A percentile compares a stretch with the other conserved stretches of the same genome.
Conservation (phyloP, 495 filamentous ascomycete species). For the Aspergillus cavernicola region DNA sequence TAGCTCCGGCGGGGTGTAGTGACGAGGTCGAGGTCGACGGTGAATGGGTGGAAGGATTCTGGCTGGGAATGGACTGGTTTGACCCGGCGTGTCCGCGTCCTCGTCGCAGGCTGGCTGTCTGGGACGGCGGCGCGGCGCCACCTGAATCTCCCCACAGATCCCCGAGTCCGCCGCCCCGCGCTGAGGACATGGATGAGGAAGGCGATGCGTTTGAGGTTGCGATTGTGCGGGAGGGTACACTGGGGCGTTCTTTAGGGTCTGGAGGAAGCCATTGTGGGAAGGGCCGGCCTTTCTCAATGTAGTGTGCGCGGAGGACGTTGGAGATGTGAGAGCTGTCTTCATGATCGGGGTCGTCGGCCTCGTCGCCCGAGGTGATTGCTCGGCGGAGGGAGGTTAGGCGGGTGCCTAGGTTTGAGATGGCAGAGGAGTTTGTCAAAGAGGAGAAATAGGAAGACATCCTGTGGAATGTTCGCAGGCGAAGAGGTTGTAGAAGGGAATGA, state of each 20-base stretch:
- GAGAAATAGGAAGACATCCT: conserved; percentile 78
- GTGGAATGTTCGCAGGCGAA: conserved; percentile 6
- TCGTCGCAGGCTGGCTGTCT: conserved; percentile 54
- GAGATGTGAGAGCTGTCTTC: conserved; percentile 94
- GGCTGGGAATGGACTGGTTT: conserved; percentile 12
- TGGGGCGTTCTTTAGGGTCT: conserved; percentile 70
- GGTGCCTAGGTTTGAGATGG: conserved; percentile 74
- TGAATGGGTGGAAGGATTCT: conserved; percentile 6
- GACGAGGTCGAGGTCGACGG: conserved; percentile 15
- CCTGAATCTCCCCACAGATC: conserved; percentile 80
- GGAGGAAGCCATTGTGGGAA: conserved; percentile 88
- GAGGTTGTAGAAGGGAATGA: background rate
- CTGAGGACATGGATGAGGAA: conserved; percentile 29
- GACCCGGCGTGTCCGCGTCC: conserved; percentile 28
- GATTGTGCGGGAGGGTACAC: conserved; percentile 49
- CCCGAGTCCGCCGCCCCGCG: conserved; percentile 54
- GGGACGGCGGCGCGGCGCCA: conserved; percentile 34
- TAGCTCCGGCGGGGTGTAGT: conserved; percentile 40
- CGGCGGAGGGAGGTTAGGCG: conserved; percentile 77
- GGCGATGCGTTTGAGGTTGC: conserved; percentile 45
- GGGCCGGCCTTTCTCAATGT: conserved; percentile 78
- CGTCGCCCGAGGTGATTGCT: conserved; percentile 74
- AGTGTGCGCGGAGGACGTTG: conserved; percentile 92
- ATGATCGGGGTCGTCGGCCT: conserved; percentile 73
- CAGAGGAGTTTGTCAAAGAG: conserved; percentile 56